Conservation (phyloP, 495 filamentous ascomycete genomes). For the Annulohypoxylon stygium region DNA sequence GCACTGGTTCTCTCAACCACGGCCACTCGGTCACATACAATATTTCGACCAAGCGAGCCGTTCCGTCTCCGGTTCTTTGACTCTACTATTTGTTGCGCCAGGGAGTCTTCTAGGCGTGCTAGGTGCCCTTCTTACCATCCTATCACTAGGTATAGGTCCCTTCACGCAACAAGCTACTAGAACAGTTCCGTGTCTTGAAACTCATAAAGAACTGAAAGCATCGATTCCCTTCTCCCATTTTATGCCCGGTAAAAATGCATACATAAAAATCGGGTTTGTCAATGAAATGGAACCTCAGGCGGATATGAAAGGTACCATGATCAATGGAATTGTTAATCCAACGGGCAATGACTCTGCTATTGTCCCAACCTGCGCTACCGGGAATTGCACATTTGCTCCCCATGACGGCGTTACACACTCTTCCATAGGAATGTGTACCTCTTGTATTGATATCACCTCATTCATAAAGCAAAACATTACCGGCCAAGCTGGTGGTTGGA, state of each 20-base stretch:
- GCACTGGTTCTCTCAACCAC: constrained; percentile 59
- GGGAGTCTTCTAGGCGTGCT: constrained; percentile 13
- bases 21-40: constrained; percentile 58
- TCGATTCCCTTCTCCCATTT: constrained; percentile 31
- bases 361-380: constrained; percentile 23
- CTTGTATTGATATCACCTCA: constrained; percentile 30
- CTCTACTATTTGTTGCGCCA: constrained; percentile 30
- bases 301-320: constrained; percentile 36
- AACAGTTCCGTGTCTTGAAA: constrained; percentile 19
- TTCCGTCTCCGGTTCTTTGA: constrained; percentile 35
- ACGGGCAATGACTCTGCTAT: constrained; percentile 18
- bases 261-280: background rate
- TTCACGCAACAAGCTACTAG: constrained; percentile 34
- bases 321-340: constrained; percentile 30
- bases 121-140: constrained; percentile 27
- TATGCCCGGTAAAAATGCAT: constrained; percentile 7
- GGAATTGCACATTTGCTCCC: constrained; percentile 28
- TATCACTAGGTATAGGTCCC: constrained; percentile 34
- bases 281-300: constrained; percentile 13
- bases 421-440: constrained; percentile 26
- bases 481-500: no score
- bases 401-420: constrained; percentile 31
- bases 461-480: background rate
- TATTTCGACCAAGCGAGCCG: constrained; percentile 58
- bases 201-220: constrained; percentile 19